phyloP scores from a whole-genome alignment of 495 filamentous ascomycete genomes.

The Talaromyces borbonicus region DNA sequence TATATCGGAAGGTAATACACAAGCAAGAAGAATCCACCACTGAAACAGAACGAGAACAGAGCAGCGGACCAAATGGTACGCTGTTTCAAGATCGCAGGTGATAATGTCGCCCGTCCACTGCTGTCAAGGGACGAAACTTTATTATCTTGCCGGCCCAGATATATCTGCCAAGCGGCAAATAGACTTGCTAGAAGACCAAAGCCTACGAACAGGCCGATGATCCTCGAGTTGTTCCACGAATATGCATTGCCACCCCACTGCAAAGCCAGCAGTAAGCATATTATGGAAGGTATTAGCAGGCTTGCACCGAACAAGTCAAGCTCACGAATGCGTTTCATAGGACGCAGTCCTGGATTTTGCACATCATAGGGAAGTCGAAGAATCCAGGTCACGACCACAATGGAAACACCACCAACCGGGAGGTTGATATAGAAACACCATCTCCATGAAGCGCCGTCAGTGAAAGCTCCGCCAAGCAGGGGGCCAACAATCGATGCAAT shows the following conservation, averaged over 20 bases:
- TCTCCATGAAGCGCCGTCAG: conserved; percentile 36
- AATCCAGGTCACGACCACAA: conserved; percentile 43
- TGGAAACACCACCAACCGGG: conserved; percentile 45
- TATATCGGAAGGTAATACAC: conserved; percentile 36
- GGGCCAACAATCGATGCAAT: conserved; percentile 39
- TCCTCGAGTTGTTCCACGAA: conserved; percentile 9
- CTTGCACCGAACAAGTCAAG: conserved; percentile 7
- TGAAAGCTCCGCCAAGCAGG: conserved; percentile 38
- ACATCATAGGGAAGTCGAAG: conserved; percentile 16
- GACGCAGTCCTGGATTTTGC: conserved; percentile 19
- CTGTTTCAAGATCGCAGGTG: conserved; percentile 26
- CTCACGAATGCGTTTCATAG: conserved; percentile 18
- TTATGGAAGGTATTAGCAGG: conserved; percentile 10
- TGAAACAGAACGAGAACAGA: conserved; percentile 46
- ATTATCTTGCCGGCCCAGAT: conserved; percentile 15
- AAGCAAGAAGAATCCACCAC: conserved; percentile 45
- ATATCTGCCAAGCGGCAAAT: conserved; percentile 19
- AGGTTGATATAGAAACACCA: conserved; percentile 48
- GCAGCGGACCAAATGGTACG: conserved; percentile 40
- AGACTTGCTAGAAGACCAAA: conserved; percentile 20
- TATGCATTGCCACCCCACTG: conserved; percentile 15
- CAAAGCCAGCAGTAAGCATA: conserved; percentile 14
- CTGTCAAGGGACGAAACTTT: not conserved
- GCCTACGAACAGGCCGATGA: conserved; percentile 12
- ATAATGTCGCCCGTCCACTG: conserved; percentile 16